These are phyloP conservation scores for Trametes meyenii DNA, from an alignment of 768 basidiomycete genomes.

Conservation along the genomic window DNA sequence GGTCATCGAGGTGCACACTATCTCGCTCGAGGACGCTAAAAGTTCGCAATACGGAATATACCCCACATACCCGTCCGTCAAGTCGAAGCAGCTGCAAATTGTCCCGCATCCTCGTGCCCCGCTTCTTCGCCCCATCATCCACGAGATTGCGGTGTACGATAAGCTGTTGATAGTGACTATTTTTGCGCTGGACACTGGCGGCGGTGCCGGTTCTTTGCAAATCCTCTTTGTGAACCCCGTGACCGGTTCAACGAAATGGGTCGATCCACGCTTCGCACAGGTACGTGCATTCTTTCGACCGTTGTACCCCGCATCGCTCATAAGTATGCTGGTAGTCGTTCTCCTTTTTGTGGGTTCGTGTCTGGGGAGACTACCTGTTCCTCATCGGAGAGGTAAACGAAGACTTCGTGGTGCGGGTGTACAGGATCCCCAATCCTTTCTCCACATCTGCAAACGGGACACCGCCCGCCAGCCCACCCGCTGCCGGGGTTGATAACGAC, in stretches of 20 bases:
- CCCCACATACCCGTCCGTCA: constrained; percentile 10
- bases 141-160: constrained; percentile 20
- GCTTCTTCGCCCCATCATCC: constrained; percentile 23
- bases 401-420: constrained; percentile 35
- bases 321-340: constrained; percentile 30
- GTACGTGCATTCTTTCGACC: constrained; percentile 26
- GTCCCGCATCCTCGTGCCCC: constrained; percentile 21
- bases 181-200: constrained; percentile 24
- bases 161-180: constrained; percentile 27
- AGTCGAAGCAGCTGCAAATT: constrained; percentile 17
- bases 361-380: constrained; percentile 36
- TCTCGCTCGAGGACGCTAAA: constrained; percentile 13
- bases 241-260: constrained; percentile 27
- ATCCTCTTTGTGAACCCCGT: constrained; percentile 27
- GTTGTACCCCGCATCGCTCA: neutral
- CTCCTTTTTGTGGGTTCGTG: constrained; percentile 37
- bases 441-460: constrained; percentile 3
- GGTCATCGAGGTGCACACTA: constrained; percentile 24
- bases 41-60: constrained; percentile 15
- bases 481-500: neutral
- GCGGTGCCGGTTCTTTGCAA: constrained; percentile 24
- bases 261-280: constrained; percentile 24
- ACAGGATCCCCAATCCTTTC: constrained; percentile 33
- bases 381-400: constrained; percentile 36
- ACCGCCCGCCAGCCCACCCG: constrained; percentile 6